Base-by-base conservation (phyloP, 164 flowering plant species). In the Umbellularia californica region DNA sequence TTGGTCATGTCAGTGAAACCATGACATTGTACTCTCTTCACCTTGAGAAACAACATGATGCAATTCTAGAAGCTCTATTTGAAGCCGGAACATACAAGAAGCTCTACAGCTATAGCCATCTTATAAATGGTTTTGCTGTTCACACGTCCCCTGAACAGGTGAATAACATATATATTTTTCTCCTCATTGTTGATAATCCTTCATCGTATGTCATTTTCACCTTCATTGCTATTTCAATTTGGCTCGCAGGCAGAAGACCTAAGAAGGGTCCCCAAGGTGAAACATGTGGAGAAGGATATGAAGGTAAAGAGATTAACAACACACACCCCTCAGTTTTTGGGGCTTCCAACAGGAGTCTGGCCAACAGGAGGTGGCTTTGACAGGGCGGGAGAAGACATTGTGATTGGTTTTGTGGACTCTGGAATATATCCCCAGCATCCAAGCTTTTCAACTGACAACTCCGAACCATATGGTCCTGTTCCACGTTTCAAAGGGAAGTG, bases 341-440 rank as follows among this genome's bases (percentile, higher is more conserved):
- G 99, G 70, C 98, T 96, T 68, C 99, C 99, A 69, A 92, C 96
- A 73, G 99, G 92, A 74, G 99, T 93, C 55, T 96, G 99, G 99
- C 98, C 99, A 6, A 93, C 95, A 52, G 98, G 97, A 64, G 99
- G 99, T 76, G 99, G 99, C 69, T 86, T 79, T 82, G 97, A 90
- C 72, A 83, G 86, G 79, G 99, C 99, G 19, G 99, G 99, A 75
- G 99, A 96, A 76, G 90, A 90, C 75, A 87, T 96, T 78, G 95
- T 96, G 50, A 96, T 96, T 30, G 99, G 97, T 35, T 92, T 96
- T 78, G 87, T 96, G 27, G 99, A 96, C 86, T 93, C 99, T 0
- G 99, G 99, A 60, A 96, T 96, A 74, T 89, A 78, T 84, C 98
- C 98, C 5, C 84, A 82, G 5, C 99, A 96, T 78, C 97, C 97